These are phyloP conservation scores for Rhododendron mucronatum DNA, from an alignment of 148 eudicot species.

Conservation along the genomic window DNA sequence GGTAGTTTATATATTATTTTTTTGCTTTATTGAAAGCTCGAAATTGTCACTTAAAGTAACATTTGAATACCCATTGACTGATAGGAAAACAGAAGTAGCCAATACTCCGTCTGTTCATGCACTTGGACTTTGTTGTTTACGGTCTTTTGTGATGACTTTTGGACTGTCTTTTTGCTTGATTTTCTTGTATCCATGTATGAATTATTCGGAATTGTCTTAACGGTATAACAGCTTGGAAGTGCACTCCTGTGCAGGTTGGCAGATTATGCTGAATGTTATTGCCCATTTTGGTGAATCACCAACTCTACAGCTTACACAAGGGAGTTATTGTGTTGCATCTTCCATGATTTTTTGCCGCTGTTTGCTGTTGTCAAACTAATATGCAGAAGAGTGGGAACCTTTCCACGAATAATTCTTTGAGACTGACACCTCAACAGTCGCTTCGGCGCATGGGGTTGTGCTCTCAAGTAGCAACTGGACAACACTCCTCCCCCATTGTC, in stretches of 20 bases:
- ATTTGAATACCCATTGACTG: neutral
- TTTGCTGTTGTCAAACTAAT: conserved; percentile 20
- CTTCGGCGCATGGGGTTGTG: conserved; percentile 75
- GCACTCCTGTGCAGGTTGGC: neutral
- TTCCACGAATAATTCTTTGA: conserved; percentile 60
- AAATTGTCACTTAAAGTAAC: neutral
- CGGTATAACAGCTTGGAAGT: neutral
- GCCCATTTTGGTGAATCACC: conserved; percentile 8
- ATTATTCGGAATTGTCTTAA: neutral
- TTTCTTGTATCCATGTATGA: neutral
- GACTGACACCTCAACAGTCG: conserved; percentile 73
- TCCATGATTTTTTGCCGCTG: conserved; percentile 4
- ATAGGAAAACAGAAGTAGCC: neutral
- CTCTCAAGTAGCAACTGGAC: conserved; percentile 79
- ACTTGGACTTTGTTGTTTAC: neutral
- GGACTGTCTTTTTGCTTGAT: neutral
- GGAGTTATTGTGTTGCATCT: neutral
- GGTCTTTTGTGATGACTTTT: neutral
- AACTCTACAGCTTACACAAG: conserved; percentile 8
- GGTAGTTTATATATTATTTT: neutral
- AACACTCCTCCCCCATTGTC: conserved; percentile 86
- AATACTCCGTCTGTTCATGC: neutral
- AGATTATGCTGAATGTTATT: neutral
- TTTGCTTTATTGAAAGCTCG: neutral
- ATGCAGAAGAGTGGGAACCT: conserved; percentile 83